phyloP scores from a whole-genome alignment of 768 basidiomycete genomes.

The Amanita polypyramis region DNA sequence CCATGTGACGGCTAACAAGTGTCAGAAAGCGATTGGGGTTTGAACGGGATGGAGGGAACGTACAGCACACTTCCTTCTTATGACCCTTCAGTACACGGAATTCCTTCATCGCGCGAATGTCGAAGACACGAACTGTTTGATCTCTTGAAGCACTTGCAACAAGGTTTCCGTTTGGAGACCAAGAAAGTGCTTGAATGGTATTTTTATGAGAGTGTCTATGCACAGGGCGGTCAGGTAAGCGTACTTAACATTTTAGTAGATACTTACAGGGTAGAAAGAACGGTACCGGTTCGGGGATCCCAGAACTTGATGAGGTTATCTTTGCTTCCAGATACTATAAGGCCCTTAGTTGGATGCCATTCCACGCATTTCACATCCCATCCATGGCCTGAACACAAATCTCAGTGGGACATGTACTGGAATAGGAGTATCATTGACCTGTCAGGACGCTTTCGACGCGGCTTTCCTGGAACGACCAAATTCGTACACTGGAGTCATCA shows the following conservation, averaged over 20 bases:
- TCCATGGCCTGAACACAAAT: constrained; percentile 62
- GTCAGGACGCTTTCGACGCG: constrained; percentile 82
- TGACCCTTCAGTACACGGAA: constrained; percentile 88
- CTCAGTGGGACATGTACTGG: neutral
- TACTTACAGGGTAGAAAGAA: constrained; percentile 80
- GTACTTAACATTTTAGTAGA: neutral
- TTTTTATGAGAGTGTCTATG: constrained; percentile 92
- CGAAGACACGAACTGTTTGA: constrained; percentile 91
- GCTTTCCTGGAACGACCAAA: constrained; percentile 93
- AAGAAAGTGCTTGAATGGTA: constrained; percentile 84
- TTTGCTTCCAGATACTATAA: constrained; percentile 92
- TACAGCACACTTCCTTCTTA: constrained; percentile 97
- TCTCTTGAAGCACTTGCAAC: constrained; percentile 94
- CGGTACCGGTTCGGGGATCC: constrained; percentile 92
- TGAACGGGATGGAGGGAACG: constrained; percentile 19
- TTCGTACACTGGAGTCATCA: constrained; percentile 88
- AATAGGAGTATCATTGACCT: constrained; percentile 33
- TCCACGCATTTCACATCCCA: constrained; percentile 99
- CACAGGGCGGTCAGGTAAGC: neutral
- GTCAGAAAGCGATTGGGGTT: neutral
- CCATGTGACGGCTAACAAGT: constrained; percentile 73
- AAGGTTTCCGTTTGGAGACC: constrained; percentile 92
- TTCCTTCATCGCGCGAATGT: constrained; percentile 98
- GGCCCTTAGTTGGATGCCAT: constrained; percentile 97
- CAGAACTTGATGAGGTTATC: constrained; percentile 99